A percentile compares a stretch with the other conserved stretches of the same genome.
phyloP scores from a whole-genome alignment of 441 rosid genomes.

The Pelargonium cotyledonis region DNA sequence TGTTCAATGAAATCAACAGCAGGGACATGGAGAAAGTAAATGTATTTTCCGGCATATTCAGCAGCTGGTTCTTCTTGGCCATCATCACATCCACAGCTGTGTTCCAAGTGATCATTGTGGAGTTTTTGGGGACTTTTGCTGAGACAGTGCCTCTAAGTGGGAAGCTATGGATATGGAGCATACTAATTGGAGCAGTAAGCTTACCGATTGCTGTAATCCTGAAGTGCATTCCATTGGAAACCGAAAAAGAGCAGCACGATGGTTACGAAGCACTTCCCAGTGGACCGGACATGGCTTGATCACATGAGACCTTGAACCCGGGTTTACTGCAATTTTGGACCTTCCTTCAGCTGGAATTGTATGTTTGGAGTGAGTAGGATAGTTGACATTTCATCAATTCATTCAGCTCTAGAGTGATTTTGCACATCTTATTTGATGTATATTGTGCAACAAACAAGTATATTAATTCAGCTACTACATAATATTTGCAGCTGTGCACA shows the following conservation, averaged over 20 bases:
- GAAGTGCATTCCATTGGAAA: slow-evolving; percentile 50
- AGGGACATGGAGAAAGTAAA: slow-evolving; percentile 45
- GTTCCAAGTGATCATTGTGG: slow-evolving; percentile 40
- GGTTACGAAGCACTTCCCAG: slow-evolving; percentile 51
- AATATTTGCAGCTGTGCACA: too few species aligned
- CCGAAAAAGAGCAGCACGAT: slow-evolving; percentile 25
- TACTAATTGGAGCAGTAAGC: slow-evolving; percentile 44
- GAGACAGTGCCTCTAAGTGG: slow-evolving; percentile 36
- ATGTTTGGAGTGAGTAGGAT: slow-evolving; percentile 5
- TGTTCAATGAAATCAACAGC: slow-evolving; percentile 49
- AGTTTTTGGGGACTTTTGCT: slow-evolving; percentile 38
- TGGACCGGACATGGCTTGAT: slow-evolving; percentile 49
- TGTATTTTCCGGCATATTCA: slow-evolving; percentile 31
- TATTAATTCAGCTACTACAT: too few species aligned
- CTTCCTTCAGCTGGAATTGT: slow-evolving; percentile 6
- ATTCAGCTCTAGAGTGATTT: background rate
- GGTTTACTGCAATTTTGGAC: background rate
- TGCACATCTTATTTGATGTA: background rate
- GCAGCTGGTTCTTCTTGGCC: slow-evolving; percentile 34
- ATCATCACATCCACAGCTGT: slow-evolving; percentile 34
- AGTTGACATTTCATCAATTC: slow-evolving; percentile 5
- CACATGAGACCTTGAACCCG: background rate
- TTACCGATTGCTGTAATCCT: slow-evolving; percentile 41
- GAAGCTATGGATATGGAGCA: slow-evolving; percentile 34
- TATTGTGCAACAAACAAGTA: too few species aligned